phyloP scores from a whole-genome alignment of 164 flowering plant genomes.

The Tinospora cordifolia region DNA sequence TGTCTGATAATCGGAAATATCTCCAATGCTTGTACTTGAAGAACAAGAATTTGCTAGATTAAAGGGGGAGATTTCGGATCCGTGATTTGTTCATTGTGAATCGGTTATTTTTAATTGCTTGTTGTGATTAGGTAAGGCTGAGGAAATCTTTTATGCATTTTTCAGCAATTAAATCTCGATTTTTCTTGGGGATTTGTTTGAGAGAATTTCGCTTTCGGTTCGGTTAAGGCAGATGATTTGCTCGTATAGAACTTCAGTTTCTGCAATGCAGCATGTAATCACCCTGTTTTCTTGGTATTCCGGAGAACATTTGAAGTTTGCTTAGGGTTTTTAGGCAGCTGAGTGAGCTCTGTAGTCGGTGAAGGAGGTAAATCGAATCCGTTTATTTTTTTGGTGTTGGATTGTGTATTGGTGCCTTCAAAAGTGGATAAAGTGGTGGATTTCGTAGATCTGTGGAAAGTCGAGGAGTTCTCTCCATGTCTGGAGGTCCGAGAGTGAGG shows the following conservation, averaged over 20 bases:
- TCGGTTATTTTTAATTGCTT: background rate
- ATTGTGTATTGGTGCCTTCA: background rate
- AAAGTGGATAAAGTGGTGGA: background rate
- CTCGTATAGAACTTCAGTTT: background rate
- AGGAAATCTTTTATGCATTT: background rate
- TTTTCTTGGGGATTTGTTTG: background rate
- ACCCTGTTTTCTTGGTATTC: background rate
- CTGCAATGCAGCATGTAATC: background rate
- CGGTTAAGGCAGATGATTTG: background rate
- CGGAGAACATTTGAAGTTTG: background rate
- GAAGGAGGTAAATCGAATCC: background rate
- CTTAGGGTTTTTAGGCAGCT: background rate
- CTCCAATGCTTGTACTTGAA: background rate
- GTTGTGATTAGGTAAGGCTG: background rate
- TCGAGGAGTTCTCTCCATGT: conserved; percentile 3
- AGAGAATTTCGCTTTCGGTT: background rate
- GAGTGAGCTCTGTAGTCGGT: background rate
- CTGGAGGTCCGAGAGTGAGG: conserved; percentile 6
- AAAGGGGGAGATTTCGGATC: background rate
- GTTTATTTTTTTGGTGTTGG: background rate
- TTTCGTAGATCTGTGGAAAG: background rate
- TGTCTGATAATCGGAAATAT: too few species aligned
- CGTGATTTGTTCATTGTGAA: background rate
- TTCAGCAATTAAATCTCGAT: background rate
- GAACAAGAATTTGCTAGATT: background rate